Evolutionary conservation across 2,329 filamentous ascomycete genomes (phyloP).

Genomic region (Nothopassalora personata): DNA sequence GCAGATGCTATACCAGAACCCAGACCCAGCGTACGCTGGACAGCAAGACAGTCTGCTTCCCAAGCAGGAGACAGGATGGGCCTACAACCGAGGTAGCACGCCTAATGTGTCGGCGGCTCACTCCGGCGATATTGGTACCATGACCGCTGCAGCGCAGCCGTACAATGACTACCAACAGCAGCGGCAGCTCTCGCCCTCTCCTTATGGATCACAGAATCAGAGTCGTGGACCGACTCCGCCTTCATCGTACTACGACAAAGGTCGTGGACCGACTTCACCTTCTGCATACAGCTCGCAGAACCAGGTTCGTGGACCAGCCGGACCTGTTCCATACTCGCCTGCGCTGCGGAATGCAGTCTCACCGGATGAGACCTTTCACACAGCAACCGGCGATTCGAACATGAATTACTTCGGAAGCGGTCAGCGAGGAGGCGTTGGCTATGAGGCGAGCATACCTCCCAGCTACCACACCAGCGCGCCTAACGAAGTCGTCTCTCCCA

Average conservation of each 20-base stretch:
- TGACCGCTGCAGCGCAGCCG: constrained; percentile 18
- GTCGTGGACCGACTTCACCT: background rate
- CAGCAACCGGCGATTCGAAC: background rate
- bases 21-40: constrained; percentile 23
- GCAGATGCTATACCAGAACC: constrained; percentile 11
- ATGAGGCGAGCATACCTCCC: constrained; percentile 17
- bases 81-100: background rate
- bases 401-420: background rate
- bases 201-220: constrained; percentile 9
- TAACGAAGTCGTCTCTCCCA: constrained; percentile 8
- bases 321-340: background rate
- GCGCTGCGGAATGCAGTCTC: background rate
- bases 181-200: constrained; percentile 12
- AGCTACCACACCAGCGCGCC: constrained; percentile 14
- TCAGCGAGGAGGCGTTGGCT: constrained; percentile 6
- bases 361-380: background rate
- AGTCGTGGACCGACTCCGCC: constrained; percentile 1
- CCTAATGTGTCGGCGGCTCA: background rate
- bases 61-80: constrained; percentile 11
- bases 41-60: constrained; percentile 14
- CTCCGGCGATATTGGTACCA: constrained; percentile 20
- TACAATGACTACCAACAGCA: constrained; percentile 25
- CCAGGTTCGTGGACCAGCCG: background rate
- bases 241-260: background rate
- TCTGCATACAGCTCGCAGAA: background rate